Base-by-base conservation (phyloP, 305 asterid genomes). In the Fraxinus platypoda region DNA sequence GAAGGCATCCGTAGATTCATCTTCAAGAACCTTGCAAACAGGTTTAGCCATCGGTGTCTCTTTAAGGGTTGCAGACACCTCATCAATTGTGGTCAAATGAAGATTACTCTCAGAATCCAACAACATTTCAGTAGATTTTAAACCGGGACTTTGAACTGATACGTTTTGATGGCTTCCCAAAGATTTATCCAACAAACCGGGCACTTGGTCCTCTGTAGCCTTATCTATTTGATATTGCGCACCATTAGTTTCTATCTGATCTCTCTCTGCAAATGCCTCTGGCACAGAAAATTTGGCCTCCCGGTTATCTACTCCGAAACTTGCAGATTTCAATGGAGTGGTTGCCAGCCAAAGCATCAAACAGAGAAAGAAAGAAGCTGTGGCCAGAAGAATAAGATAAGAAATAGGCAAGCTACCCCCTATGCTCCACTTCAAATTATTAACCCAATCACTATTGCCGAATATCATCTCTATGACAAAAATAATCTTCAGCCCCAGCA, bases 361-460 rank as follows among this genome's bases (percentile, higher is more conserved):
- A 83, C 80, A 86, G 66, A 92, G 88, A 86, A 94, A 94, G 77
- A 87, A 82, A 76, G 89, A 86, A 64, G 93, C 91, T 38, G 87
- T 86, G 34, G 87, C 41, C 75, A 93, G 91, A 81, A 96, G 97
- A 86, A 90, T 80, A 81, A 90, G 85, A 88, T 92, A 92, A 35
- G 91, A 89, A 79, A 87, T 74, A 62, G 98, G 94, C 78, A 91
- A 82, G 77, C 86, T 85, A 77, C 90, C 91, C 79, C 91, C 93
- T 43, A 88, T 84, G 81, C 88, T 89, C 98, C 98, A 94, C 88
- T 89, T 93, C 82, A 93, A 87, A 85, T 91, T 92, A 85, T 83
- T 86, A 79, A 90, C 97, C 98, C 99, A 96, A 74, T 96, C 98
- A 83, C 97, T 91, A 82, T 87, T 90, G 49, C 99, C 99, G 77